These are phyloP conservation scores for Rhodocollybia butyracea DNA, from an alignment of 768 basidiomycete species.

Conservation along the genomic window DNA sequence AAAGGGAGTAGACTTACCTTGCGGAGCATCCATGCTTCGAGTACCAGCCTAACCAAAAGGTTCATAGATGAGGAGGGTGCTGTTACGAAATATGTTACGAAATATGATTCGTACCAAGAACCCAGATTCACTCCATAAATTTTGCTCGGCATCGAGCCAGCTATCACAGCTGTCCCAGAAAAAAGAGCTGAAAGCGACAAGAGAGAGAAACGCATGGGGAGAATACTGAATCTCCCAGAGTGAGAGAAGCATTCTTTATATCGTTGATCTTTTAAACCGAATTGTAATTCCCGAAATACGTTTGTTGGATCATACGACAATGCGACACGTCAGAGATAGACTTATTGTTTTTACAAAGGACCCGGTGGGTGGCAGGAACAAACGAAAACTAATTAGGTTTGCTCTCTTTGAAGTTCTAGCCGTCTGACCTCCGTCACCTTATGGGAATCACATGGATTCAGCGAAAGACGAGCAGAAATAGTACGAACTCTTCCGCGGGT, in stretches of 20 bases:
- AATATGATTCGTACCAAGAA: conserved; percentile 43
- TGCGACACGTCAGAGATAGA: conserved; percentile 2
- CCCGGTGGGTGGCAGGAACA: background rate
- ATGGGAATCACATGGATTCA: background rate
- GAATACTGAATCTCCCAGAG: background rate
- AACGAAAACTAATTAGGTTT: background rate
- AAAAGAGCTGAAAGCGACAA: background rate
- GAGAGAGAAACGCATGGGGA: background rate
- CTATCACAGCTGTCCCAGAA: background rate
- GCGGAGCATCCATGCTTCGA: conserved; percentile 83
- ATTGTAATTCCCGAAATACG: background rate
- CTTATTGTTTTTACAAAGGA: background rate
- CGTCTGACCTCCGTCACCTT: background rate
- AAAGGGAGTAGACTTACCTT: conserved; percentile 34
- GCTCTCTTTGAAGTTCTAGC: background rate
- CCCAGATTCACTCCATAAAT: conserved; percentile 75
- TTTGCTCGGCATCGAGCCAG: conserved; percentile 28
- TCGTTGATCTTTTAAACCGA: background rate
- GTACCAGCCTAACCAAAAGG: conserved; percentile 53
- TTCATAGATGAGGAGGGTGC: background rate
- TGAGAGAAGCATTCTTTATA: background rate
- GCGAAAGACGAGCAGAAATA: background rate
- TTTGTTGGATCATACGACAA: background rate
- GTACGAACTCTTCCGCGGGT: conserved; percentile 1
- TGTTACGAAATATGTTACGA: no score